Evolutionary conservation across 352 stramenopile species (phyloP).

Genomic region (Thalassiosira allenii): DNA sequence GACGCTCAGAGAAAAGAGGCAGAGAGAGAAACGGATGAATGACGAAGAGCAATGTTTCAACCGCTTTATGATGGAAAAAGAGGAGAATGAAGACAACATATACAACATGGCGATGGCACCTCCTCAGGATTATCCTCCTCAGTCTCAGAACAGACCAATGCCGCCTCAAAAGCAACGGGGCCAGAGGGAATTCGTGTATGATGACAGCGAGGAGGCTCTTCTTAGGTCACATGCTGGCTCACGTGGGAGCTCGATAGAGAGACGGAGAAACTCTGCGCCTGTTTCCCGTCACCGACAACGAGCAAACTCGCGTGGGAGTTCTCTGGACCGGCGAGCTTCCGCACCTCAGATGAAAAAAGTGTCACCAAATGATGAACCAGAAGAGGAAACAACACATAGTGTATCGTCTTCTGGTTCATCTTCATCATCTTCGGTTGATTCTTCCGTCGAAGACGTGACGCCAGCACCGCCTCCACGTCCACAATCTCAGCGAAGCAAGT

Average conservation of each 20-base stretch:
- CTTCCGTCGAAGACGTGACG: slow-evolving; percentile 45
- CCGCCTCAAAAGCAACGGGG: background rate
- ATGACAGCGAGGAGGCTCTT: too few species aligned
- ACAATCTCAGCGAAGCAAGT: slow-evolving; percentile 1
- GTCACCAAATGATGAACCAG: background rate
- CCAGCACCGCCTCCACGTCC: background rate
- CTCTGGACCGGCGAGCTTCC: background rate
- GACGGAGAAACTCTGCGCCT: too few species aligned
- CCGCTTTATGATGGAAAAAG: slow-evolving; percentile 15
- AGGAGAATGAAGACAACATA: background rate
- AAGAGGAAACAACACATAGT: background rate
- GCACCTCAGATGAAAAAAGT: background rate
- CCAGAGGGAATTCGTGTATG: too few species aligned
- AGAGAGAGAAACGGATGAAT: slow-evolving; percentile 6
- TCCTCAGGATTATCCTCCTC: too few species aligned
- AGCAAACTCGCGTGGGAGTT: too few species aligned
- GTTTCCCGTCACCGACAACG: too few species aligned
- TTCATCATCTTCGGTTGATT: slow-evolving; percentile 51
- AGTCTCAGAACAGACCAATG: background rate
- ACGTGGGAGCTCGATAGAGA: too few species aligned
- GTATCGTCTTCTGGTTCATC: slow-evolving; percentile 7
- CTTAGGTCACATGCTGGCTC: too few species aligned
- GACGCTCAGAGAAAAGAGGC: slow-evolving; percentile 5
- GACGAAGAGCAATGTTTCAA: slow-evolving; percentile 32
- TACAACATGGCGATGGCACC: background rate